Conservation (phyloP, 768 basidiomycete species). For the Lentinula raphanica region DNA sequence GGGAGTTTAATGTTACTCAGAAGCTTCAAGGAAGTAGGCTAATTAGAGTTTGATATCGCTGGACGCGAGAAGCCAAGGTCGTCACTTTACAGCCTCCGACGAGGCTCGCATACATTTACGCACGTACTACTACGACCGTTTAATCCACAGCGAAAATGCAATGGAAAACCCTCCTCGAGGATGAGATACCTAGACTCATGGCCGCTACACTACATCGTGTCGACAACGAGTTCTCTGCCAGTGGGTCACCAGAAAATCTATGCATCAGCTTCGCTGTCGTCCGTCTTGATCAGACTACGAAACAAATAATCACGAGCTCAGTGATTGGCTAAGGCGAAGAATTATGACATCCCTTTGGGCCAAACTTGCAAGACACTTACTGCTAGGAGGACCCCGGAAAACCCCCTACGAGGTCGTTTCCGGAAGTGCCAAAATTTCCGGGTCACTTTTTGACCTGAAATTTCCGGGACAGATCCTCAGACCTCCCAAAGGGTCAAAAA, state of each 20-base stretch:
- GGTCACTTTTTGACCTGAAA: too few relatives aligned
- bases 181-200: neutral
- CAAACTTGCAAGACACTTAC: too few relatives aligned
- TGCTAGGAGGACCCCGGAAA: too few relatives aligned
- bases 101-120: neutral
- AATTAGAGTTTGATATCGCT: neutral
- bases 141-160: neutral
- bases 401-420: too few relatives aligned
- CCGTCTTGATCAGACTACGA: too few relatives aligned
- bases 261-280: neutral
- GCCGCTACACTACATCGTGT: neutral
- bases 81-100: neutral
- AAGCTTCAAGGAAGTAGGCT: neutral
- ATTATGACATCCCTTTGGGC: too few relatives aligned
- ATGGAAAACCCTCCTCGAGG: neutral
- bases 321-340: too few relatives aligned
- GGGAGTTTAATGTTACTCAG: neutral
- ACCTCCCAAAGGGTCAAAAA: too few relatives aligned
- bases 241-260: too few relatives aligned
- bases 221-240: neutral
- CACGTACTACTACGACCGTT: neutral
- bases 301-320: too few relatives aligned
- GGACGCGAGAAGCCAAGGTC: neutral
- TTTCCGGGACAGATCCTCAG: too few relatives aligned
- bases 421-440: too few relatives aligned